Base-by-base conservation (phyloP, 805 yeast species). In the Schwanniomyces pseudopolymorphus region DNA sequence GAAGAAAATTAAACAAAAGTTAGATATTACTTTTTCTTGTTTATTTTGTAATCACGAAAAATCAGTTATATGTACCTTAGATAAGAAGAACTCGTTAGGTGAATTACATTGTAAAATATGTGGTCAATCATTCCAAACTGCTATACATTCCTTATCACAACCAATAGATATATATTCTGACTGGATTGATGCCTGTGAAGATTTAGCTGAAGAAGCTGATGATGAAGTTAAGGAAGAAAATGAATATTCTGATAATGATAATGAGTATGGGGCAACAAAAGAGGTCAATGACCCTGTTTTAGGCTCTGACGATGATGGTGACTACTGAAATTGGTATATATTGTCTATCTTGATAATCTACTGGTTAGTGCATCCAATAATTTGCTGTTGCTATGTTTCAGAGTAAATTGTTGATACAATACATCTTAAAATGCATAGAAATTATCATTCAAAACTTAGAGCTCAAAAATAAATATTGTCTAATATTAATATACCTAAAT, bases 141-240 rank as follows among this genome's bases (percentile, higher is more conserved):
- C 90, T 40, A 89, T 91, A 55, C 89, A 89, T 64, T 80, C 89
- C 3, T 72, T 86, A 43, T 82, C 89, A 13, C 96, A 88, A 47
- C 96, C 99, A 0, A 90, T 92, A 36, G 99, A 92, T 68, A 87
- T 92, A 13, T 92, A 92, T 63, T 85, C 96, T 41, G 98, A 92
- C 64, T 92, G 99, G 99, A 89, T 89, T 44, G 99, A 92, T 72
- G 98, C 98, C 1, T 87, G 92, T 68, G 95, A 87, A 58, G 89
- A 87, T 27, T 85, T 87, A 43, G 94, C 92, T 0, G 88, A 86
- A 54, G 89, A 85, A 25, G 70, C 70, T 21, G 71, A 66, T 4
- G 61, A 38, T 6, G 61, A 49, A 4, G 64, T 50, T 4, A 66
- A 58, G 14, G 55, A 56, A 7, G 60, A 50, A 6, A 68, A 59